Evolutionary conservation across 208 protist species (phyloP).

Genomic region (Crithidia fasciculata): DNA sequence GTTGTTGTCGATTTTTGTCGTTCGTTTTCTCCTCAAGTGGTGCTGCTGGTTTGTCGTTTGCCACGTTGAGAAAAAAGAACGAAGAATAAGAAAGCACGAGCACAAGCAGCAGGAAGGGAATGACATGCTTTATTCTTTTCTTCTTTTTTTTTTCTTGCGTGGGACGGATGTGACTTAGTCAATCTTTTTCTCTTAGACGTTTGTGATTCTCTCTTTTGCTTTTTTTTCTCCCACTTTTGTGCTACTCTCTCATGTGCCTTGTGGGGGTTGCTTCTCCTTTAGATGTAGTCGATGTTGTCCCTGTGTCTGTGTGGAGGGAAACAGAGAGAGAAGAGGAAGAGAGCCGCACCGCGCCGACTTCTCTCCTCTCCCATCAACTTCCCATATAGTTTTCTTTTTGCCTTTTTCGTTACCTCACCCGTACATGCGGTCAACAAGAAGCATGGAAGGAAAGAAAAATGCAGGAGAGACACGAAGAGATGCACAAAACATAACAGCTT

Average conservation of each 20-base stretch:
- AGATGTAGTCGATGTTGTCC: slow-evolving; percentile 9
- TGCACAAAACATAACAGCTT: no score
- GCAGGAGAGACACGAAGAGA: no score
- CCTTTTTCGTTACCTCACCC: neutral
- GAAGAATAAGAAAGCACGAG: no score
- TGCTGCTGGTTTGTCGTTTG: neutral
- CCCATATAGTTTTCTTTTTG: neutral
- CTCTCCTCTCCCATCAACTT: neutral
- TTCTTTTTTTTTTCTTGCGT: slow-evolving; percentile 11
- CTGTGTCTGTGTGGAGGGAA: neutral
- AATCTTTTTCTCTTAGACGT: slow-evolving; percentile 6
- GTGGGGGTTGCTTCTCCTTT: neutral
- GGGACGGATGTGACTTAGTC: neutral
- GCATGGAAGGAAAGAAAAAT: neutral
- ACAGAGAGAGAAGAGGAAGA: no score
- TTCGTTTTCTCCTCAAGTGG: slow-evolving; percentile 2
- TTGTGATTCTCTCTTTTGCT: slow-evolving; percentile 4
- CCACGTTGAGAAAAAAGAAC: neutral
- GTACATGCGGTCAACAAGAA: neutral
- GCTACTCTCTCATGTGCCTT: neutral
- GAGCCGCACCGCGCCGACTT: no score
- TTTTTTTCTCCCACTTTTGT: slow-evolving; percentile 22
- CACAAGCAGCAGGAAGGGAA: no score
- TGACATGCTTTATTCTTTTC: neutral
- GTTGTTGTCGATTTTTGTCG: neutral